A percentile compares a stretch with the other conserved stretches of the same genome.
Conservation (phyloP, 108 stramenopile species). For the Epithemia pelagica region DNA sequence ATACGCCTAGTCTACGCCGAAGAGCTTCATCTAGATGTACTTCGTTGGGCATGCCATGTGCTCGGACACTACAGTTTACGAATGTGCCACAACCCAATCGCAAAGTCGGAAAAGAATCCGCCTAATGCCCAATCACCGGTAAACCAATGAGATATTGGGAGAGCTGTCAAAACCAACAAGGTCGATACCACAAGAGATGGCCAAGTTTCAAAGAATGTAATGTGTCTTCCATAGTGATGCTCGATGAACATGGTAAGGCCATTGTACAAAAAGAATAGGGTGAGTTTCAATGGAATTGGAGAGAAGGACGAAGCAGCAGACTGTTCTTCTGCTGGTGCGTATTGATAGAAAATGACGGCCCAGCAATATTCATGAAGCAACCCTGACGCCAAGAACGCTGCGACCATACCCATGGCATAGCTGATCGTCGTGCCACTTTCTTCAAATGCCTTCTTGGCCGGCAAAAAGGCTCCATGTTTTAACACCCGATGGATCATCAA, state of each 20-base stretch:
- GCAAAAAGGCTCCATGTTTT: slow-evolving; percentile 36
- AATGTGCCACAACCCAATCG: slow-evolving; percentile 21
- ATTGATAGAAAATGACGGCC: slow-evolving; percentile 12
- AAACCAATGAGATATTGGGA: slow-evolving; percentile 50
- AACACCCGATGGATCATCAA: slow-evolving; percentile 29
- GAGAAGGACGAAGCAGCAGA: background rate
- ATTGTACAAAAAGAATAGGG: slow-evolving; percentile 50
- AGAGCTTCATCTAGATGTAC: too few species aligned
- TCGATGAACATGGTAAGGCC: slow-evolving; percentile 7
- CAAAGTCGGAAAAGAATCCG: slow-evolving; percentile 33
- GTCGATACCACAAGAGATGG: slow-evolving; percentile 16
- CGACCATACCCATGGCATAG: slow-evolving; percentile 13
- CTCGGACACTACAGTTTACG: too few species aligned
- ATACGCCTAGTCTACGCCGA: too few species aligned
- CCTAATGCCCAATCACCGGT: slow-evolving; percentile 48
- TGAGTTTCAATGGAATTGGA: slow-evolving; percentile 4
- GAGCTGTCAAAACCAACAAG: slow-evolving; percentile 36
- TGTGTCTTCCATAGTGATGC: slow-evolving; percentile 16
- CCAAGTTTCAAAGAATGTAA: slow-evolving; percentile 9
- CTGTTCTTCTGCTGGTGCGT: background rate
- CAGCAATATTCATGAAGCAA: slow-evolving; percentile 48
- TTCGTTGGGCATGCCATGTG: too few species aligned
- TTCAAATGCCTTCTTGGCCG: slow-evolving; percentile 15
- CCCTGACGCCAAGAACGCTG: slow-evolving; percentile 40
- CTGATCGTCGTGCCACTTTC: slow-evolving; percentile 6